phyloP scores from a whole-genome alignment of 2,329 filamentous ascomycete species.

The Coniella lustricola region DNA sequence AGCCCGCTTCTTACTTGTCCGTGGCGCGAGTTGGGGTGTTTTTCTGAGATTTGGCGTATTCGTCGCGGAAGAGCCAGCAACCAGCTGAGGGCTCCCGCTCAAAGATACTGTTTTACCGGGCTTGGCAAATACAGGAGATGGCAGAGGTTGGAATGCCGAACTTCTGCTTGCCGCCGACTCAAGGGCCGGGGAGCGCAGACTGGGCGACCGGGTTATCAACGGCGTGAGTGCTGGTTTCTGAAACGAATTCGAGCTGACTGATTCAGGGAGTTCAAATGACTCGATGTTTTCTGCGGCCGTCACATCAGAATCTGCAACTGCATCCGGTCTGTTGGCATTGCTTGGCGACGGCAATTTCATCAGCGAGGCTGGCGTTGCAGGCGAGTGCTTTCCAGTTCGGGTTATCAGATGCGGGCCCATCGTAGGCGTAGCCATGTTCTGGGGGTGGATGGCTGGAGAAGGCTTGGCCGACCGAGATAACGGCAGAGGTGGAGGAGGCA shows the following conservation, averaged over 20 bases:
- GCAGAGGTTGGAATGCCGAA: slow-evolving; percentile 40
- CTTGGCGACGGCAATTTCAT: slow-evolving; percentile 63
- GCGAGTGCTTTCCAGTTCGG: slow-evolving; percentile 43
- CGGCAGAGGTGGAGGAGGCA: slow-evolving; percentile 63
- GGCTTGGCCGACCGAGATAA: slow-evolving; percentile 56
- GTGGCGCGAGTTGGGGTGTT: slow-evolving; percentile 49
- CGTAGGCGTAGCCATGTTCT: slow-evolving; percentile 29
- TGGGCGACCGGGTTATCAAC: slow-evolving; percentile 42
- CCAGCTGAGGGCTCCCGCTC: slow-evolving; percentile 59
- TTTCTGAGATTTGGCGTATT: slow-evolving; percentile 36
- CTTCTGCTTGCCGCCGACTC: slow-evolving; percentile 42
- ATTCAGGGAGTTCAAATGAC: slow-evolving; percentile 65
- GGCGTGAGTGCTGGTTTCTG: slow-evolving; percentile 39
- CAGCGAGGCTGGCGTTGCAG: slow-evolving; percentile 79
- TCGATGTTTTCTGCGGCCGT: slow-evolving; percentile 47
- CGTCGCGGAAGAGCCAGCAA: slow-evolving; percentile 41
- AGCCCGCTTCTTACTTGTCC: slow-evolving; percentile 59
- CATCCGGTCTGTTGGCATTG: slow-evolving; percentile 39
- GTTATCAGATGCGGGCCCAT: slow-evolving; percentile 14
- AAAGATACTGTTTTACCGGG: slow-evolving; percentile 42
- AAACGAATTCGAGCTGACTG: slow-evolving; percentile 43
- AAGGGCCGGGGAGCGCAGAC: slow-evolving; percentile 31
- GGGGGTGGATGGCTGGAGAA: slow-evolving; percentile 60
- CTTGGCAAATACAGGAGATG: slow-evolving; percentile 40
- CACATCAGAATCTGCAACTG: slow-evolving; percentile 31